A percentile compares a stretch with the other conserved stretches of the same genome.
These are phyloP conservation scores for Noccaea caerulescens DNA, from an alignment of 345 rosid genomes.

Conservation along the genomic window DNA sequence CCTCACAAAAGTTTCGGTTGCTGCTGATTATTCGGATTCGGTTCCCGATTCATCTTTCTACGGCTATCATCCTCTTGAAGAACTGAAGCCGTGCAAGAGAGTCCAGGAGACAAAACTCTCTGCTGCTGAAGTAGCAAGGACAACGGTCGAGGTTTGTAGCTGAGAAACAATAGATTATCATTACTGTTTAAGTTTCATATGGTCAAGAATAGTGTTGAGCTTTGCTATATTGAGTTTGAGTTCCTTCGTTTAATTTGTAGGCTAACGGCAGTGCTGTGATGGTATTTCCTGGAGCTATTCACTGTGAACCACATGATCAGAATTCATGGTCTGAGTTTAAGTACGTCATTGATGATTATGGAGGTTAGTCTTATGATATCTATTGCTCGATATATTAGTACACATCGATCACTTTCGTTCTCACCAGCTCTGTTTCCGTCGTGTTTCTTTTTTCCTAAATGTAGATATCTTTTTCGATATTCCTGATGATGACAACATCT, in stretches of 20 bases:
- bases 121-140: conserved; percentile 81
- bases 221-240: conserved; percentile 25
- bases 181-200: conserved; percentile 15
- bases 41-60: conserved; percentile 85
- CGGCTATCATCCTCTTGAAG: conserved; percentile 96
- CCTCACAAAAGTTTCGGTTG: conserved; percentile 81
- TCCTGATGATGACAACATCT: conserved; percentile 71
- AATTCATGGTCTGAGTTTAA: conserved; percentile 83
- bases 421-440: conserved; percentile 15
- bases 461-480: conserved; percentile 88
- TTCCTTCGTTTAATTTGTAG: conserved; percentile 46
- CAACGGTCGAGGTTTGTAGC: conserved; percentile 73
- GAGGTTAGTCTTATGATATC: conserved; percentile 57
- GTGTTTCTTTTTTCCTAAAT: background rate
- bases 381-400: background rate
- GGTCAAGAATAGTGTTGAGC: background rate
- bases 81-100: conserved; percentile 62
- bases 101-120: conserved; percentile 70
- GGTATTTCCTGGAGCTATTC: conserved; percentile 83
- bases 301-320: conserved; percentile 84
- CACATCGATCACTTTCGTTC: conserved; percentile 19
- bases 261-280: conserved; percentile 74
- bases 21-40: conserved; percentile 96
- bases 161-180: background rate
- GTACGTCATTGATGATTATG: conserved; percentile 88